Percentiles rank a stretch among this genome's conserved stretches.
Conservation (phyloP, 352 stramenopile species). For the Phytophthora palmivora region DNA sequence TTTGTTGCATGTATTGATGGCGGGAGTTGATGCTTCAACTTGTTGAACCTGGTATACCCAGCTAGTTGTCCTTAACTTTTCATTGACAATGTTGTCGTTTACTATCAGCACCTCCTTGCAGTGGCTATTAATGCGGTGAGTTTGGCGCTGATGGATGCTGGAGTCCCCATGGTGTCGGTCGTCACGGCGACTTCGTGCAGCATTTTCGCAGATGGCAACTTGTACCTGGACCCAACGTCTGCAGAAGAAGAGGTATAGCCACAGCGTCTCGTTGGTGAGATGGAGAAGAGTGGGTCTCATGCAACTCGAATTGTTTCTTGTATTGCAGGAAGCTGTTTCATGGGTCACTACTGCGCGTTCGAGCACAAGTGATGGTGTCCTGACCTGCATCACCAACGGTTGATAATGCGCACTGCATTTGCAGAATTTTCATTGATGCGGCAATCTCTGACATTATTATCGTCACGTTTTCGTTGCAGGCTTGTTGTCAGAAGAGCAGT, state of each 20-base stretch:
- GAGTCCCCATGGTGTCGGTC: conserved; percentile 76
- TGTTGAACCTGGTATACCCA: background rate
- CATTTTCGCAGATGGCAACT: conserved; percentile 62
- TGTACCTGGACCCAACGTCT: conserved; percentile 75
- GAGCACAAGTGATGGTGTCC: conserved; percentile 69
- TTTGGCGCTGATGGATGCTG: conserved; percentile 81
- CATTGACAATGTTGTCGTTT: conserved; percentile 21
- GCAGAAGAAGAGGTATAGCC: conserved; percentile 75
- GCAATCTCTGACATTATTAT: background rate
- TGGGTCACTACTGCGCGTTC: conserved; percentile 72
- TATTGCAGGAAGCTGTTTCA: conserved; percentile 56
- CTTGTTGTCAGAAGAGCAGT: conserved; percentile 80
- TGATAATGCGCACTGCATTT: background rate
- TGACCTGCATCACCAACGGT: conserved; percentile 83
- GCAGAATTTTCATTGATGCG: background rate
- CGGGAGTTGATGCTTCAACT: conserved; percentile 11
- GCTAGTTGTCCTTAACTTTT: conserved; percentile 50
- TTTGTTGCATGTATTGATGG: conserved; percentile 25
- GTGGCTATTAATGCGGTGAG: conserved; percentile 84
- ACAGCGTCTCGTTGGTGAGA: background rate
- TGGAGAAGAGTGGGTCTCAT: background rate
- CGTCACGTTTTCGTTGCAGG: conserved; percentile 33
- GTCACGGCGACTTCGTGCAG: conserved; percentile 78
- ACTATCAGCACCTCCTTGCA: conserved; percentile 58
- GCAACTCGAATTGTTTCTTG: conserved; percentile 3